Conservation (phyloP, 345 rosid species). For the Gossypium raimondii region DNA sequence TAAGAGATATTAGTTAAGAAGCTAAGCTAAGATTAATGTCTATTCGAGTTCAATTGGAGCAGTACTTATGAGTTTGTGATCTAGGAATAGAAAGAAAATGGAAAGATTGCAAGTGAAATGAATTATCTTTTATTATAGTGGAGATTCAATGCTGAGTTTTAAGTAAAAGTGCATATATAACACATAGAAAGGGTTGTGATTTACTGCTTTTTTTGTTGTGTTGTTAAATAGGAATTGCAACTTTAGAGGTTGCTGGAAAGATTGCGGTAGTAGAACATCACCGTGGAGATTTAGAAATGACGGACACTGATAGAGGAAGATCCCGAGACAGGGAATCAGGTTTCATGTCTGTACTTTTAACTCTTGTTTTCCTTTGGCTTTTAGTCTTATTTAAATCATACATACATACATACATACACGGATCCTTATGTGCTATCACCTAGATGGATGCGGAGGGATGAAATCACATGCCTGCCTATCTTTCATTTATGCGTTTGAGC, state of each 20-base stretch:
- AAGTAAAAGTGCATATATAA: no score
- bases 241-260: constrained; percentile 9
- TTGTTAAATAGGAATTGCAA: constrained; percentile 3
- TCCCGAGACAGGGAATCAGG: background rate
- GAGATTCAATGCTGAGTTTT: background rate
- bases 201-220: background rate
- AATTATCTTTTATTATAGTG: background rate
- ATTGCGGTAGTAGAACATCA: constrained; percentile 5
- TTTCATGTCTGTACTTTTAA: background rate
- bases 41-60: background rate
- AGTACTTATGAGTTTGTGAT: no score
- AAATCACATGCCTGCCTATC: background rate
- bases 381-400: background rate
- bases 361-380: constrained; percentile 6
- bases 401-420: no score
- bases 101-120: background rate
- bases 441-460: background rate
- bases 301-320: constrained; percentile 36
- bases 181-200: background rate
- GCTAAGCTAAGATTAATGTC: background rate
- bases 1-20: background rate
- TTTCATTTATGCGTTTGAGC: background rate
- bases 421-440: background rate
- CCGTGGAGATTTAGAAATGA: constrained; percentile 18
- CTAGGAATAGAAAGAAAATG: background rate